phyloP scores from a whole-genome alignment of 768 basidiomycete genomes.

The Neoboletus subvelutipes region DNA sequence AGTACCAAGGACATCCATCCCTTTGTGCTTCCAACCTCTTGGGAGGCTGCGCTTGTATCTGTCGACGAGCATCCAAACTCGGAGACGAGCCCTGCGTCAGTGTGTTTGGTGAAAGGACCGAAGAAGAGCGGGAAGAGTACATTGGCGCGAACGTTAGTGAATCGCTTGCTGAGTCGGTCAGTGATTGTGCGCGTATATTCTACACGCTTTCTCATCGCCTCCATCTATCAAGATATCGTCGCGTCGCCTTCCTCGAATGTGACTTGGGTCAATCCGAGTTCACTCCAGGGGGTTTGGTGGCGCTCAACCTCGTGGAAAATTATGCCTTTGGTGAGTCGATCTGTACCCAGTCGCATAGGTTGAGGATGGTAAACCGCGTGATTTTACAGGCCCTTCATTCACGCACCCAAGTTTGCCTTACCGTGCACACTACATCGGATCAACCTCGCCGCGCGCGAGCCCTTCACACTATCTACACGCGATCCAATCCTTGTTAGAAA shows the following conservation, averaged over 20 bases:
- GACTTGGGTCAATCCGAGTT: conserved; percentile 96
- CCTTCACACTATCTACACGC: conserved; percentile 76
- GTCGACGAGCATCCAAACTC: background rate
- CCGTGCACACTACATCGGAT: conserved; percentile 79
- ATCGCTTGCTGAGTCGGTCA: conserved; percentile 61
- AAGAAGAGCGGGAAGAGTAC: conserved; percentile 92
- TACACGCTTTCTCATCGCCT: background rate
- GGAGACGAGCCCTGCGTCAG: conserved; percentile 27
- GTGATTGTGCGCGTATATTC: background rate
- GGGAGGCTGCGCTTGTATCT: conserved; percentile 31
- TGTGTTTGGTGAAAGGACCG: conserved; percentile 77
- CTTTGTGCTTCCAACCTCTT: conserved; percentile 38
- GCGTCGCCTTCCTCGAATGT: conserved; percentile 90
- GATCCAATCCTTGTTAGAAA: conserved; percentile 63
- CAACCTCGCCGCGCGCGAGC: conserved; percentile 70
- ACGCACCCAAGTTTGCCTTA: conserved; percentile 75
- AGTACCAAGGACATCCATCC: conserved; percentile 33
- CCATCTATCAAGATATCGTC: conserved; percentile 51
- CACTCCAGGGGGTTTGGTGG: conserved; percentile 80
- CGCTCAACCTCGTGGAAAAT: conserved; percentile 66
- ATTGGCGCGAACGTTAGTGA: conserved; percentile 71
- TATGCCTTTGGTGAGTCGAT: conserved; percentile 64
- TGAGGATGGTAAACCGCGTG: background rate
- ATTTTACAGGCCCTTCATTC: conserved; percentile 73
- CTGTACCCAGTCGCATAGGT: background rate